Evolutionary conservation across 129 eudicot genomes (phyloP).

Genomic region (Helianthus tuberosus): DNA sequence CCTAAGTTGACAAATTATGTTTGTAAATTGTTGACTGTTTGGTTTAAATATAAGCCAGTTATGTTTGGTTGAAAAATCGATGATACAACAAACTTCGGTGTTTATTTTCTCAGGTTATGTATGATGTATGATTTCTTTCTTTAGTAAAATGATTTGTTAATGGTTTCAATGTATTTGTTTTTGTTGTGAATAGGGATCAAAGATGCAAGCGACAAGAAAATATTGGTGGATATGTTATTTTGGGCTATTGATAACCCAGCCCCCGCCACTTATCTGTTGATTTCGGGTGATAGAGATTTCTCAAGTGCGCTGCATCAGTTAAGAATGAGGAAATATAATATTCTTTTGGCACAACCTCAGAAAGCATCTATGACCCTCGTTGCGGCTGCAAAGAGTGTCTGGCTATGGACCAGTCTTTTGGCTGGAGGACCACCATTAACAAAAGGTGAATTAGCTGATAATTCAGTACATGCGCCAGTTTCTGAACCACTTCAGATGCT

Average conservation of each 20-base stretch:
- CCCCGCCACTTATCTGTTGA: constrained; percentile 82
- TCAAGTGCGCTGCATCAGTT: constrained; percentile 92
- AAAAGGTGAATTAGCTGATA: constrained; percentile 45
- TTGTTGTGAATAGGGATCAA: constrained; percentile 61
- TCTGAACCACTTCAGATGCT: constrained; percentile 45
- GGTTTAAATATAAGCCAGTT: too few relatives aligned
- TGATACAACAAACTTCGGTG: not conserved
- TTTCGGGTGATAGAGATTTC: constrained; percentile 97
- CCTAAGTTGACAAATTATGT: too few relatives aligned
- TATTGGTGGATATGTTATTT: constrained; percentile 93
- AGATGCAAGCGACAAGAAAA: constrained; percentile 97
- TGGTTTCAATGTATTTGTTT: not conserved
- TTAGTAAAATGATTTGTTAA: not conserved
- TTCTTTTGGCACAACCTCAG: constrained; percentile 93
- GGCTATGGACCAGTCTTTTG: constrained; percentile 89
- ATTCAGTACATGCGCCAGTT: constrained; percentile 34
- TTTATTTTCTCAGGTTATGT: not conserved
- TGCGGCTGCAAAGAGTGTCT: constrained; percentile 94
- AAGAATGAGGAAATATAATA: constrained; percentile 93
- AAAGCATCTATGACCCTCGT: constrained; percentile 74
- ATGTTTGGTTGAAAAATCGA: too few relatives aligned
- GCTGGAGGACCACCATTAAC: constrained; percentile 80
- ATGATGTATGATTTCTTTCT: not conserved
- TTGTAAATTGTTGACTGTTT: too few relatives aligned
- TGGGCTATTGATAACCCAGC: constrained; percentile 99